These are phyloP conservation scores for Starmerella bombicola DNA, from an alignment of 805 yeast genomes.

Conservation along the genomic window DNA sequence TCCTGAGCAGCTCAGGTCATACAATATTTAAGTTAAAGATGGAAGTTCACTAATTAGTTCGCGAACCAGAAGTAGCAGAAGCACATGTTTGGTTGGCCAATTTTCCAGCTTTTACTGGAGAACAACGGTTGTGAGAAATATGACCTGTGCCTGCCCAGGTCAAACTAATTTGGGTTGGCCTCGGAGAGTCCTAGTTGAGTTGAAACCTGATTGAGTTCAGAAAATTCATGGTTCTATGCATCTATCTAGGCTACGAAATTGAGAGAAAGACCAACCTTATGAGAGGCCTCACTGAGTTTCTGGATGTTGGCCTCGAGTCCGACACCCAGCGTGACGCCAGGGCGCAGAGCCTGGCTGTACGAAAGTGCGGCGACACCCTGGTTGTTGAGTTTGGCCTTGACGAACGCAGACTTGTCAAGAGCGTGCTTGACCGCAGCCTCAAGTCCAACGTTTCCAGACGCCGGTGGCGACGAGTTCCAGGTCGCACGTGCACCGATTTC, in stretches of 20 bases:
- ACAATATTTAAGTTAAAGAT: too few relatives aligned
- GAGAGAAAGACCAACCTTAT: slow-evolving; percentile 92
- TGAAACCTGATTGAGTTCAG: too few relatives aligned
- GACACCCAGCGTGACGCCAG: slow-evolving; percentile 91
- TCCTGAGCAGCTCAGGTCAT: too few relatives aligned
- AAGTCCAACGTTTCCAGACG: slow-evolving; percentile 69
- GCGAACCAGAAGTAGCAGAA: too few relatives aligned
- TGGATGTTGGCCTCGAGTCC: slow-evolving; percentile 96
- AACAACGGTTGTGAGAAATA: too few relatives aligned
- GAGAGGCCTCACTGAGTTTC: slow-evolving; percentile 90
- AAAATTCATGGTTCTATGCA: too few relatives aligned
- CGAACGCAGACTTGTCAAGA: slow-evolving; percentile 75
- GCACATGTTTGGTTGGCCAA: too few relatives aligned
- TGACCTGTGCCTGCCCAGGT: too few relatives aligned
- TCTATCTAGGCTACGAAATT: slow-evolving; percentile 68
- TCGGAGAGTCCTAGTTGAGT: too few relatives aligned
- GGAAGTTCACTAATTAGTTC: too few relatives aligned
- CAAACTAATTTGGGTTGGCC: too few relatives aligned
- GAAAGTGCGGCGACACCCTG: slow-evolving; percentile 88
- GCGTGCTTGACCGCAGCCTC: slow-evolving; percentile 94
- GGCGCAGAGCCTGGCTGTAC: slow-evolving; percentile 88
- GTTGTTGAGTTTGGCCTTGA: slow-evolving; percentile 95
- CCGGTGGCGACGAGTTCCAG: slow-evolving; percentile 69
- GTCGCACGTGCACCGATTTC: slow-evolving; percentile 98
- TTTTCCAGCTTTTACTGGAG: too few relatives aligned